A percentile compares a stretch with the other conserved stretches of the same genome.
These are phyloP conservation scores for Trichoderma sp. DNA, from an alignment of 2,329 filamentous ascomycete genomes.

Conservation along the genomic window DNA sequence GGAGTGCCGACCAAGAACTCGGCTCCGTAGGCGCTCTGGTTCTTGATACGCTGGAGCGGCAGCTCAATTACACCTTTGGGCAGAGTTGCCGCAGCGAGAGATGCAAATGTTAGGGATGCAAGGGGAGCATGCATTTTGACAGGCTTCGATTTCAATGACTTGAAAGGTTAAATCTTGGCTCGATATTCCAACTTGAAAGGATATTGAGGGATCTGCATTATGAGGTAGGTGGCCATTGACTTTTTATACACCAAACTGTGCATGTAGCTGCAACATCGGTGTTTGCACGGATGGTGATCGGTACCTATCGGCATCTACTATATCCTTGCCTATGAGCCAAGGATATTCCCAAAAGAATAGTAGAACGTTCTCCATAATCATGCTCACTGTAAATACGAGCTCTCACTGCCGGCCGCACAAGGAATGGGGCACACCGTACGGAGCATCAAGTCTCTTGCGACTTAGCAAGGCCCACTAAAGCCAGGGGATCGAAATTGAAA, in stretches of 20 bases:
- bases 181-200: neutral
- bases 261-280: neutral
- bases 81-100: constrained; percentile 11
- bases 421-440: neutral
- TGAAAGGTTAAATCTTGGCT: neutral
- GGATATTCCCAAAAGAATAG: neutral
- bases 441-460: neutral
- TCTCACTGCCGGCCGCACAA: neutral
- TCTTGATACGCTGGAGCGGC: constrained; percentile 29
- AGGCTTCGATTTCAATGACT: no score
- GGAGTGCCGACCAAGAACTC: constrained; percentile 29
- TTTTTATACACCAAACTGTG: constrained; percentile 4
- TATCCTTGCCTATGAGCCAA: neutral
- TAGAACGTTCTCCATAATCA: neutral
- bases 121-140: constrained; percentile 4
- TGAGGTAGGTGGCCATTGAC: neutral
- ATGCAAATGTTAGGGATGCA: constrained; percentile 1
- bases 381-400: constrained; percentile 6
- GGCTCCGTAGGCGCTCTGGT: constrained; percentile 29
- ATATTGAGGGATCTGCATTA: neutral
- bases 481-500: neutral
- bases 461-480: neutral
- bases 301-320: neutral
- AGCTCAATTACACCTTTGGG: constrained; percentile 26
- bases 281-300: neutral